A percentile compares a stretch with the other conserved stretches of the same genome.
Evolutionary conservation across 768 basidiomycete genomes (phyloP).

Genomic region (Scleroderma citrinum): DNA sequence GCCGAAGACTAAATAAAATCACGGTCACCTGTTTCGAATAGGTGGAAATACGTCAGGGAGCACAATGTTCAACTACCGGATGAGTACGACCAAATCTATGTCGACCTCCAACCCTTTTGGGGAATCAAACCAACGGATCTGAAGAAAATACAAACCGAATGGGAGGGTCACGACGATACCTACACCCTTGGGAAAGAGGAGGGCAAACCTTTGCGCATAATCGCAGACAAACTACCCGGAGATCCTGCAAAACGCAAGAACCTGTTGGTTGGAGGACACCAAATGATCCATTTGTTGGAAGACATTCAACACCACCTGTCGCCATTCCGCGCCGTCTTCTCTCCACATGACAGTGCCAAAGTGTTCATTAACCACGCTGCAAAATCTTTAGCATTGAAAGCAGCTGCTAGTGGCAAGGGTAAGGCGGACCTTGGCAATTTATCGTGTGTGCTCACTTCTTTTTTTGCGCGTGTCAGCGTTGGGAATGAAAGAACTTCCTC

Average conservation of each 20-base stretch:
- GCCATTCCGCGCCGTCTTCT: slow-evolving; percentile 41
- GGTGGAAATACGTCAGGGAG: slow-evolving; percentile 42
- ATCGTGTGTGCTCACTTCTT: neutral
- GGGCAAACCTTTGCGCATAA: slow-evolving; percentile 7
- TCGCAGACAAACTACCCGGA: slow-evolving; percentile 11
- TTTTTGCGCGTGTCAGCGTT: neutral
- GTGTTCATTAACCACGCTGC: slow-evolving; percentile 31
- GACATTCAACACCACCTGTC: slow-evolving; percentile 38
- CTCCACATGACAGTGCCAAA: slow-evolving; percentile 40
- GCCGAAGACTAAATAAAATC: no score
- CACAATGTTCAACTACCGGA: slow-evolving; percentile 46
- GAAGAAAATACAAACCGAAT: slow-evolving; percentile 19
- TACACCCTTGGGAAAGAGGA: slow-evolving; percentile 31
- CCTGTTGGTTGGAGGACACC: slow-evolving; percentile 18
- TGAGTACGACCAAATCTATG: slow-evolving; percentile 48
- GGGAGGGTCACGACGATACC: slow-evolving; percentile 27
- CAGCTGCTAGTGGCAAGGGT: slow-evolving; percentile 29
- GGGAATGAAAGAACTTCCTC: neutral
- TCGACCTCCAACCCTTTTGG: slow-evolving; percentile 40
- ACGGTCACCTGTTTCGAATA: slow-evolving; percentile 4
- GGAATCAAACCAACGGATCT: slow-evolving; percentile 33
- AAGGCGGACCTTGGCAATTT: slow-evolving; percentile 5
- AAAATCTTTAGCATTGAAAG: slow-evolving; percentile 26
- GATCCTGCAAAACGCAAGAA: neutral
- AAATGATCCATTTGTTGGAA: slow-evolving; percentile 36